Evolutionary conservation across 352 stramenopile genomes (phyloP), one percentile per base, ranked within the genome.

Genomic region (Phytophthora cryptogea): DNA sequence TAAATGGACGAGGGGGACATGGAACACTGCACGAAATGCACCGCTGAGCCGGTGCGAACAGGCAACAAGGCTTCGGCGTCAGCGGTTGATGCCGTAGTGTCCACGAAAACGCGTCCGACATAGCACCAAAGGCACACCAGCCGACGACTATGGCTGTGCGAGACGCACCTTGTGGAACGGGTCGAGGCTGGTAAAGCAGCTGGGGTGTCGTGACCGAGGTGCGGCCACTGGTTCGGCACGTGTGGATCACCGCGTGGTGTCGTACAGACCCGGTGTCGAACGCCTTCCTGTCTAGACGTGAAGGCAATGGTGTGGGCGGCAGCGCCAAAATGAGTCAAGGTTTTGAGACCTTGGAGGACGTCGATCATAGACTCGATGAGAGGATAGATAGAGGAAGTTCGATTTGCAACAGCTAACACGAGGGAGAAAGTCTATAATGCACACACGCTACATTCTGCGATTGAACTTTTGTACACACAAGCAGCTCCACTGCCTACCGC

Each of bases 121-220:
- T 28, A 13, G 44, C 59, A 63, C 45, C 17, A 31, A 57, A 51
- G 33, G 61, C 37, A 62, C 45, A 61, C 54, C 61, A 69, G 60
- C 53, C 60, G 60, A 69, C 10, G 8, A 37, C n/a, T 23, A 56
- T 48, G 51, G 44, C 14, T 41, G 50, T 51, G 17, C 42, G 30
- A 51, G 59, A 47, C 54, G 32, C 43, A 44, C 4, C 56, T 66
- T 47, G 36, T 61, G 61, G 55, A 54, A 51, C 28, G 53, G 50
- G 11, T 26, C 7, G n/a, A 31, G 40, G 62, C 62, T 66, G 49
- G 11, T 26, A 48, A 66, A 66, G 55, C 62, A 70, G 23, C 37
- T 70, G 62, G 55, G 33, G 16, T 4, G 14, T 23, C 9, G 32
- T 9, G 42, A 47, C 27, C 23, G 1, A 16, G 23, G 20, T 46